Percentiles rank a stretch among this genome's conserved stretches.
These are phyloP conservation scores for Angophora floribunda DNA, from an alignment of 345 rosid genomes.

Conservation along the genomic window DNA sequence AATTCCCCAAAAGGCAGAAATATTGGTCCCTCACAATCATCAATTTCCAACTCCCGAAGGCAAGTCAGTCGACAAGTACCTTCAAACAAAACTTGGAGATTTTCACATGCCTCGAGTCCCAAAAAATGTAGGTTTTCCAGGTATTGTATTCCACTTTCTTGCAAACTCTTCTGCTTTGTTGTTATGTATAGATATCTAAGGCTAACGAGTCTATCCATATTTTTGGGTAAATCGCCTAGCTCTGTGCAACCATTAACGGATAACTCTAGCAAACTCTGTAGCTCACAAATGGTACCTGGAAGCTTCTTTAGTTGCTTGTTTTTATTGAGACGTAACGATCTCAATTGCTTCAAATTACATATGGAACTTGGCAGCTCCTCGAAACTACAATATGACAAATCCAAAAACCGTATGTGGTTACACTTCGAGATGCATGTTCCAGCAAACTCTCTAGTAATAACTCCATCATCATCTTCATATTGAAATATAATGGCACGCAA, in stretches of 20 bases:
- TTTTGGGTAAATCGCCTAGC: not conserved
- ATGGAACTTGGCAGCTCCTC: not conserved
- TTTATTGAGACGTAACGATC: not conserved
- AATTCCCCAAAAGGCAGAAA: not conserved
- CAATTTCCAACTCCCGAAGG: not conserved
- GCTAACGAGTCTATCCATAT: not conserved
- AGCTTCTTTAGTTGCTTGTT: not conserved
- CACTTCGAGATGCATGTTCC: not conserved
- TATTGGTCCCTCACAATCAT: not conserved
- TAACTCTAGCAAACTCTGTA: not conserved
- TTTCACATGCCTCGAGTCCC: not conserved
- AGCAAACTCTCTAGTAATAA: not conserved
- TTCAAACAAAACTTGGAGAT: not conserved
- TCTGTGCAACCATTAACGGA: not conserved
- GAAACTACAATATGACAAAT: not conserved
- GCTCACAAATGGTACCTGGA: not conserved
- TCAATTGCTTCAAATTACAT: not conserved
- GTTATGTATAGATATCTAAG: not conserved
- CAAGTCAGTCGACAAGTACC: not conserved
- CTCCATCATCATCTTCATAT: not conserved
- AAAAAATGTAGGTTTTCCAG: not conserved
- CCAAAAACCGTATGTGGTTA: rapidly evolving
- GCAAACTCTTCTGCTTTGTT: not conserved
- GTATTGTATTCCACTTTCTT: not conserved
- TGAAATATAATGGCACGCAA: not conserved